phyloP scores from a whole-genome alignment of 1,284 basidiomycete genomes.

The Cutaneotrichosporon cyanovorans region DNA sequence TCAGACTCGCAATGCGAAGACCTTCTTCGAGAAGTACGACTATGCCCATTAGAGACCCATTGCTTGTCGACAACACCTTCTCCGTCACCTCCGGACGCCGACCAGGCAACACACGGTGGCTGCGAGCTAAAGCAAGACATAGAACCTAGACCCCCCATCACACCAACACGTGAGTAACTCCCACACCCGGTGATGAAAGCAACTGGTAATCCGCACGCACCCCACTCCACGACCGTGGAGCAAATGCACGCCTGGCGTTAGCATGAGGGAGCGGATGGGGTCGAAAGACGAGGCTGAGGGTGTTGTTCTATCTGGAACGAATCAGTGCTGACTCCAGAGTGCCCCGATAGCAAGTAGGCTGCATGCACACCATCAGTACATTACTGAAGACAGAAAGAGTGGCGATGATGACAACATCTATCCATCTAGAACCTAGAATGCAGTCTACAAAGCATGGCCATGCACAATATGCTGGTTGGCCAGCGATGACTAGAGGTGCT shows the following conservation, averaged over 20 bases:
- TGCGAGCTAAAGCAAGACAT: not conserved
- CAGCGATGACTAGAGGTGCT: no score
- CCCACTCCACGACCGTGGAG: constrained; percentile 9
- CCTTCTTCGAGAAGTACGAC: constrained; percentile 76
- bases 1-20: constrained; percentile 66
- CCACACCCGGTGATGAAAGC: constrained; percentile 23
- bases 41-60: constrained; percentile 18
- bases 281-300: constrained; percentile 38
- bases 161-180: not conserved
- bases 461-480: no score
- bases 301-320: not conserved
- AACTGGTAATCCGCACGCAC: constrained; percentile 35
- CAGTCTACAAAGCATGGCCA: no score
- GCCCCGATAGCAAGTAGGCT: no score
- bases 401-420: no score
- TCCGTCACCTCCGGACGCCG: not conserved
- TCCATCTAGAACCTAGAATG: no score
- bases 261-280: constrained; percentile 24
- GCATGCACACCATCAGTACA: no score
- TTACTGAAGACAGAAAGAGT: no score
- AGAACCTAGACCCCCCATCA: not conserved
- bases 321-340: no score
- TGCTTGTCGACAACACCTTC: not conserved
- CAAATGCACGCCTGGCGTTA: not conserved
- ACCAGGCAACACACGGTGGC: no score